Conservation (phyloP, 129 eudicot species). For the Ambrosia trifida region DNA sequence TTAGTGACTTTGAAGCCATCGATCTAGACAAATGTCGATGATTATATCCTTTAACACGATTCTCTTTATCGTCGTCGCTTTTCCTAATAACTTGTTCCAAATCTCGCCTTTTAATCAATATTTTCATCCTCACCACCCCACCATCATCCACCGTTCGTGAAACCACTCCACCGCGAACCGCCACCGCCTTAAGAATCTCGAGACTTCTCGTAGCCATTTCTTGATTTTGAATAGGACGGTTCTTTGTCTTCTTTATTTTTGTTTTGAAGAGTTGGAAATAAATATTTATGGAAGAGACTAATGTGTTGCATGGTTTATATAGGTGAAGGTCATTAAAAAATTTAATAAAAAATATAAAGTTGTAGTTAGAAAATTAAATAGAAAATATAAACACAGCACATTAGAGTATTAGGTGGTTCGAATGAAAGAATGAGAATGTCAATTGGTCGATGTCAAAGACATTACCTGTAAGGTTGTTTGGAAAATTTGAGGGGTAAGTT, state of each 20-base stretch:
- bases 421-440: constrained; percentile 26
- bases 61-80: constrained; percentile 13
- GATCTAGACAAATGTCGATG: constrained; percentile 26
- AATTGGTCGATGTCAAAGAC: not conserved
- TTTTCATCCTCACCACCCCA: constrained; percentile 39
- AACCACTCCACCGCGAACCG: constrained; percentile 33
- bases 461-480: constrained; percentile 19
- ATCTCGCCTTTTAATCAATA: constrained; percentile 35
- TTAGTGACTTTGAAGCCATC: constrained; percentile 21
- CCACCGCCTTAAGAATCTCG: constrained; percentile 27
- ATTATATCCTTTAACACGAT: not conserved
- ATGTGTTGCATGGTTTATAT: constrained; percentile 22
- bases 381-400: constrained; percentile 16
- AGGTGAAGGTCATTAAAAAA: constrained; percentile 20
- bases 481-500: not conserved
- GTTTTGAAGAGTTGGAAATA: not conserved
- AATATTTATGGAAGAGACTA: not conserved
- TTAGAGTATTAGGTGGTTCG: constrained; percentile 19
- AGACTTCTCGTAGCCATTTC: constrained; percentile 27
- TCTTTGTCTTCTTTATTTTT: not conserved
- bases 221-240: not conserved
- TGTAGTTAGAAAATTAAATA: no score
- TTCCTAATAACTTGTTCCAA: constrained; percentile 32
- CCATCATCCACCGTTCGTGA: constrained; percentile 28
- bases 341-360: not conserved